phyloP scores from a whole-genome alignment of 2,329 filamentous ascomycete genomes.

The Paecilomyces fulvus region DNA sequence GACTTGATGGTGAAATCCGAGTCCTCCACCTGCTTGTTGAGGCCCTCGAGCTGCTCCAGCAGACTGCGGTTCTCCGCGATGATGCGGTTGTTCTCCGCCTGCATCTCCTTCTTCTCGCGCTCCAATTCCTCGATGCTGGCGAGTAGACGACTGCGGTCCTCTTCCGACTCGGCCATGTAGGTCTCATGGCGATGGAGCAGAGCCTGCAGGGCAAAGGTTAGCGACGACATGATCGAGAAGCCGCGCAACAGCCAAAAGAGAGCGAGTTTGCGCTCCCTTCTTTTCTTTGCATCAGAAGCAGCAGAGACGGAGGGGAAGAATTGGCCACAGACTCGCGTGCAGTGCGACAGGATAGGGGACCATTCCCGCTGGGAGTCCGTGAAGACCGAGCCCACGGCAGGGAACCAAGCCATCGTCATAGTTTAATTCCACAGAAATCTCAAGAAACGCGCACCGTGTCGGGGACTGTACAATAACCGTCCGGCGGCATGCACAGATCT shows the following conservation, averaged over 20 bases:
- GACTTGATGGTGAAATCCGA: slow-evolving; percentile 72
- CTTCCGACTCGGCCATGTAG: slow-evolving; percentile 87
- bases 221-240: slow-evolving; percentile 38
- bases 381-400: neutral
- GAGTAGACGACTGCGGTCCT: slow-evolving; percentile 66
- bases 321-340: slow-evolving; percentile 21
- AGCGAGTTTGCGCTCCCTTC: neutral
- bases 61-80: slow-evolving; percentile 77
- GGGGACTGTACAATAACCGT: neutral
- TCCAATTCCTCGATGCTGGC: slow-evolving; percentile 69
- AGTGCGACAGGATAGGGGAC: slow-evolving; percentile 21
- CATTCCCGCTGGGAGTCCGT: neutral
- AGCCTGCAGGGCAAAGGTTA: slow-evolving; percentile 73
- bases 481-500: neutral
- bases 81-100: slow-evolving; percentile 66
- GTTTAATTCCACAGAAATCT: neutral
- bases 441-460: neutral
- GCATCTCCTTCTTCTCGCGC: slow-evolving; percentile 61
- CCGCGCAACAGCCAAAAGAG: neutral
- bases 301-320: slow-evolving; percentile 9
- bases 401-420: neutral
- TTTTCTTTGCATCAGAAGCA: neutral
- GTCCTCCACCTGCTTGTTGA: slow-evolving; percentile 71
- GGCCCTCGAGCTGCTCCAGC: slow-evolving; percentile 71
- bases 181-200: slow-evolving; percentile 86